These are phyloP conservation scores for Fusarium abutilonis DNA, from an alignment of 2,329 filamentous ascomycete species.

Conservation along the genomic window DNA sequence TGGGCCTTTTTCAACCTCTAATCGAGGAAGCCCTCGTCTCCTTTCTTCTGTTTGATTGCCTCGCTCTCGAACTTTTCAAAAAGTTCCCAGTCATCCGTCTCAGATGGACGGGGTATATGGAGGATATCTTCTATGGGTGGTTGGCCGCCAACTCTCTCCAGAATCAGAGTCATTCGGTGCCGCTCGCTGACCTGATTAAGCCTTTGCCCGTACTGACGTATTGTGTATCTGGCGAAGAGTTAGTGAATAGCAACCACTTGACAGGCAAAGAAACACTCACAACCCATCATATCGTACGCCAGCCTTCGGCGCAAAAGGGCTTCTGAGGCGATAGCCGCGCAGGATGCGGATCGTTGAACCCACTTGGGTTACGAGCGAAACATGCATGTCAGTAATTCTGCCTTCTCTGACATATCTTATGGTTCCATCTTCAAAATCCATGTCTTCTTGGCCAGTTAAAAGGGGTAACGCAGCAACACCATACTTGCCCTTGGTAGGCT, in stretches of 20 bases:
- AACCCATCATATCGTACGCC: conserved; percentile 68
- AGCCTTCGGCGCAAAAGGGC: conserved; percentile 60
- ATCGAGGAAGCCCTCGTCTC: conserved; percentile 53
- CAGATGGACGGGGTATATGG: conserved; percentile 62
- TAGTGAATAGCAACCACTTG: conserved; percentile 1
- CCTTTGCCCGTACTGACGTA: conserved; percentile 58
- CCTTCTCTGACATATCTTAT: conserved; percentile 60
- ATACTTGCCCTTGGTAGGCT: conserved; percentile 58
- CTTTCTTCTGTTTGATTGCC: conserved; percentile 52
- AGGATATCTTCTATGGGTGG: conserved; percentile 54
- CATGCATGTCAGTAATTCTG: conserved; percentile 56
- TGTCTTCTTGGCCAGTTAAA: conserved; percentile 61
- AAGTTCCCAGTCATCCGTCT: conserved; percentile 65
- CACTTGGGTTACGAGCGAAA: conserved; percentile 59
- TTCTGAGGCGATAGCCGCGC: conserved; percentile 61
- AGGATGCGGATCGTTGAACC: conserved; percentile 63
- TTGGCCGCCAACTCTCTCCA: conserved; percentile 58
- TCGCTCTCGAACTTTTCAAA: conserved; percentile 60
- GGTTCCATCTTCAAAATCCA: conserved; percentile 44
- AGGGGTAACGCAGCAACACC: conserved; percentile 61
- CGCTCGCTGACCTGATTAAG: conserved; percentile 46
- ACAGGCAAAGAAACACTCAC: conserved; percentile 50
- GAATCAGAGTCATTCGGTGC: conserved; percentile 57
- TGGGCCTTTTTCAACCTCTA: conserved; percentile 53
- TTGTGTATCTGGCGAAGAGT: conserved; percentile 55